Percentiles rank a stretch among this genome's conserved stretches.
Evolutionary conservation across 2,329 filamentous ascomycete species (phyloP).

Genomic region (Periconia macrospinosa): DNA sequence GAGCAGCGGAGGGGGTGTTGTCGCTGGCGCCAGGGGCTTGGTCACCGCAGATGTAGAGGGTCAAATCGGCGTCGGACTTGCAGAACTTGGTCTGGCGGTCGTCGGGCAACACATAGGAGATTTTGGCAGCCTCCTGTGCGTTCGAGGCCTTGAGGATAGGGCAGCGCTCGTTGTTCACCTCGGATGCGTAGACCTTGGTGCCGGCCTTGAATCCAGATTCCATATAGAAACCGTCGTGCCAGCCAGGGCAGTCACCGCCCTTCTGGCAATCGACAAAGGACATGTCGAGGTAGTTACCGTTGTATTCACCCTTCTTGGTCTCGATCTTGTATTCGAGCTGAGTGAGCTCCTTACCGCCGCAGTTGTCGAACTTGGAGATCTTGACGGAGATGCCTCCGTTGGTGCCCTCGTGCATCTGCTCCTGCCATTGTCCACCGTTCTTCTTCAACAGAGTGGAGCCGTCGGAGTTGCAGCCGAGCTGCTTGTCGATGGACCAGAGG

Average conservation of each 20-base stretch:
- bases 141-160: conserved; percentile 32
- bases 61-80: conserved; percentile 23
- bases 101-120: conserved; percentile 36
- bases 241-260: conserved; percentile 33
- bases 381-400: conserved; percentile 43
- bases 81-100: conserved; percentile 39
- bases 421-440: neutral
- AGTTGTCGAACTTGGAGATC: conserved; percentile 36
- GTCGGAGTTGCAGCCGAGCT: conserved; percentile 22
- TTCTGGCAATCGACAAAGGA: conserved; percentile 41
- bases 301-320: conserved; percentile 10
- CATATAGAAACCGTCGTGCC: conserved; percentile 38
- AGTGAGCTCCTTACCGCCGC: conserved; percentile 32
- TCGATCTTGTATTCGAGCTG: conserved; percentile 44
- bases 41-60: conserved; percentile 40
- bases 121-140: conserved; percentile 23
- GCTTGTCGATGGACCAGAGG: conserved; percentile 42
- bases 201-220: conserved; percentile 24
- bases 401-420: conserved; percentile 29
- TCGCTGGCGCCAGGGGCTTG: conserved; percentile 24
- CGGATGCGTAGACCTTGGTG: conserved; percentile 8
- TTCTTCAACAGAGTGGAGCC: conserved; percentile 27
- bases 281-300: conserved; percentile 40
- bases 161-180: conserved; percentile 31
- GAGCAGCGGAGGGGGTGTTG: conserved; percentile 8